phyloP scores from a whole-genome alignment of 176 grass and related monocot species.

The Stipa capillata region DNA sequence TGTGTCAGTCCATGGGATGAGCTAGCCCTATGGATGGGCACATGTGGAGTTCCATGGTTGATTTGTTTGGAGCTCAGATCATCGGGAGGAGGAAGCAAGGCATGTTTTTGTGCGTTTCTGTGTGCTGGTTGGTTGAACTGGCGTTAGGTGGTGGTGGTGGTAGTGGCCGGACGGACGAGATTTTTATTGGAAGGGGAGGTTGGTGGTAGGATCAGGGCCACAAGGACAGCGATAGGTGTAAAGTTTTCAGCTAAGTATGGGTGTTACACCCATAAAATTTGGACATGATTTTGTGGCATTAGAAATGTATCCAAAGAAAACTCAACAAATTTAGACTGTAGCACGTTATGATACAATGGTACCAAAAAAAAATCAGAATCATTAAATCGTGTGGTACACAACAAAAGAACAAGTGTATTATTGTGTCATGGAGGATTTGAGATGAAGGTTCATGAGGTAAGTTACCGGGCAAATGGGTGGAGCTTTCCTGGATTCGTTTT shows the following conservation, averaged over 20 bases:
- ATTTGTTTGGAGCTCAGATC: neutral
- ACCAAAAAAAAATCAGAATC: too few species aligned
- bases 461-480: neutral
- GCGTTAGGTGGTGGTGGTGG: constrained; percentile 23
- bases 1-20: neutral
- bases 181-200: too few species aligned
- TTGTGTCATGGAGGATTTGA: neutral
- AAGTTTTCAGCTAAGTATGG: too few species aligned
- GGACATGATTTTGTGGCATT: too few species aligned
- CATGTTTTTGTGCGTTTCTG: constrained; percentile 18
- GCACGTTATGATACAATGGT: too few species aligned
- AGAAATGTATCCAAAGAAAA: too few species aligned
- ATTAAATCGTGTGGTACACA: too few species aligned
- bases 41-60: neutral
- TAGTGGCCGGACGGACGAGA: neutral
- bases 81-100: neutral
- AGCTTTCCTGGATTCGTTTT: neutral
- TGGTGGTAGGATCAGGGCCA: constrained; percentile 5
- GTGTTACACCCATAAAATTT: too few species aligned
- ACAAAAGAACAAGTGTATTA: too few species aligned
- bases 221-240: neutral
- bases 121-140: too few species aligned
- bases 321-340: too few species aligned
- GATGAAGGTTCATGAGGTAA: neutral
- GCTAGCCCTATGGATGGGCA: neutral